Evolutionary conservation across 805 yeast genomes (phyloP), one percentile per base, ranked within the genome.

Genomic region (Komagataella phaffii): DNA sequence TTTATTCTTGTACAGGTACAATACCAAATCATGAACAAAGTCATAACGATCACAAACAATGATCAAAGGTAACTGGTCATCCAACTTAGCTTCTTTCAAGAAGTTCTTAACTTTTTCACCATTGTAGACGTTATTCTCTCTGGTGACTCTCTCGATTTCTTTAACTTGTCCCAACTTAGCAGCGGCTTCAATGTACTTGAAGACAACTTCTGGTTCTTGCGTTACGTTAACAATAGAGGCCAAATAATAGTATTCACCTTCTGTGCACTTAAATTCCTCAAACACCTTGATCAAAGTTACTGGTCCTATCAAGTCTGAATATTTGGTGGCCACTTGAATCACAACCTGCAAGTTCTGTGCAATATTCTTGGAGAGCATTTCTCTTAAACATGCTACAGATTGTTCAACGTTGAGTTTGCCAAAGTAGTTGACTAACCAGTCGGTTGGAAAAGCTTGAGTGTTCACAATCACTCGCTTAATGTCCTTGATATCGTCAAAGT

Each of bases 71-170:
- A 93, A 76, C 72, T 93, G 99, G 65, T 93, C 98, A 55, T 90
- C 90, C 57, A 93, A 76, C 63, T 86, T 81, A 55, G 91, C 88
- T 66, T 93, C 99, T 70, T 93, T 93, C 72, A 93, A 77, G 70
- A 87, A 95, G 73, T 93, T 93, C 76, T 93, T 93, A 54, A 93
- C 98, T 70, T 90, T 90, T 67, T 93, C 99, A 54, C 98, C 95
- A 64, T 89, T 91, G 70, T 91, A 93, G 53, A 88, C 91, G 58
- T 80, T 86, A 74, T 93, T 93, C 64, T 89, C 96, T 67, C 93
- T 83, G 50, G 89, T 96, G 55, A 93, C 80, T 68, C 99, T 82
- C 73, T 93, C 99, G 62, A 93, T 88, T 71, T 93, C 99, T 62
- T 86, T 85, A 65, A 77, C 76, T 73, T 93, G 98, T 55, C 90